A percentile compares a stretch with the other conserved stretches of the same genome.
phyloP scores from a whole-genome alignment of 805 yeast genomes.

The Saccharomyces jurei region DNA sequence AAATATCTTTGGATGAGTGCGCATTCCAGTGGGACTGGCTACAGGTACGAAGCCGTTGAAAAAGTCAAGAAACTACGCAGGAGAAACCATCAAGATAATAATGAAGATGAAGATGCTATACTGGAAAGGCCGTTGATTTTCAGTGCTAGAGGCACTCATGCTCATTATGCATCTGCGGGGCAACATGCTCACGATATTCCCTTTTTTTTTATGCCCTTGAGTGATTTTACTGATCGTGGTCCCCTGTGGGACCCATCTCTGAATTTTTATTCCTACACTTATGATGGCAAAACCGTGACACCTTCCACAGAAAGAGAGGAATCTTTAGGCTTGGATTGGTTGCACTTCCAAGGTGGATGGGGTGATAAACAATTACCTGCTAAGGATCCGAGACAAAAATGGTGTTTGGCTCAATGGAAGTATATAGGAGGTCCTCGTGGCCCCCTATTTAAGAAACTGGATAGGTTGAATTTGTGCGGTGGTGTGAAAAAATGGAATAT shows the following conservation, averaged over 20 bases:
- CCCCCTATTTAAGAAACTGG: conserved; percentile 68
- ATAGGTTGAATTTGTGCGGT: conserved; percentile 70
- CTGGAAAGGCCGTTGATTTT: conserved; percentile 62
- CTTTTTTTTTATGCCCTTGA: conserved; percentile 56
- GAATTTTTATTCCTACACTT: conserved; percentile 74
- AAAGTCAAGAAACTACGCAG: conserved; percentile 50
- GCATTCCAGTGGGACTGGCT: conserved; percentile 94
- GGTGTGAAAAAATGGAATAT: conserved; percentile 87
- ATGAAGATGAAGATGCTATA: conserved; percentile 63
- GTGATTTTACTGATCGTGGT: conserved; percentile 90
- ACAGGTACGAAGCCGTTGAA: conserved; percentile 65
- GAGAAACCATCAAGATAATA: conserved; percentile 17
- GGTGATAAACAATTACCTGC: conserved; percentile 66
- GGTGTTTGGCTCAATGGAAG: conserved; percentile 80
- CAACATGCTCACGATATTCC: conserved; percentile 93
- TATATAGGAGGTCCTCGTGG: conserved; percentile 90
- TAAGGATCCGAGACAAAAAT: conserved; percentile 66
- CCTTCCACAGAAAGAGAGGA: conserved; percentile 27
- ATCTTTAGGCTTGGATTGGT: conserved; percentile 53
- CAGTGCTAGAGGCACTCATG: conserved; percentile 92
- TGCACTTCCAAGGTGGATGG: conserved; percentile 76
- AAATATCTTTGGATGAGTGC: conserved; percentile 91
- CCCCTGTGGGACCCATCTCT: conserved; percentile 84
- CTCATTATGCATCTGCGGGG: conserved; percentile 86
- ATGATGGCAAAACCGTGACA: conserved; percentile 45